These are phyloP conservation scores for Colletotrichum kahawae DNA, from an alignment of 2,329 filamentous ascomycete species.

Conservation along the genomic window DNA sequence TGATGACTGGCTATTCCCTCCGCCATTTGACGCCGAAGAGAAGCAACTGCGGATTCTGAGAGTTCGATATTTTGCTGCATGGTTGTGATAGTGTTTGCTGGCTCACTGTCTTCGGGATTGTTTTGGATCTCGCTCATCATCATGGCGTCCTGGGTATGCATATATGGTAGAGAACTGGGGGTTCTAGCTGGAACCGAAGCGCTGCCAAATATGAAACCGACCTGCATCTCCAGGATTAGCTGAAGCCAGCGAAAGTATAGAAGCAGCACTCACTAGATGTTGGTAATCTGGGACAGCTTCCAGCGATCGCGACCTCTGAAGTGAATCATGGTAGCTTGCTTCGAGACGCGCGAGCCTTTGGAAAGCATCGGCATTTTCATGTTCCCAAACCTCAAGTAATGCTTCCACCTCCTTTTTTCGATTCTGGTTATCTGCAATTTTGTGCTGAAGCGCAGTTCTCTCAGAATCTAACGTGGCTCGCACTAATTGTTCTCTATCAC, in stretches of 20 bases:
- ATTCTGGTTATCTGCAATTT: background rate
- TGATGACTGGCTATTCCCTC: background rate
- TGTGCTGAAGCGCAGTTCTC: background rate
- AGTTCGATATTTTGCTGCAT: background rate
- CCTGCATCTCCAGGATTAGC: background rate
- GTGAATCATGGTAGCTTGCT: background rate
- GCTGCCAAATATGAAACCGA: background rate
- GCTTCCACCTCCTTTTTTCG: background rate
- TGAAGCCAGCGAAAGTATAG: background rate
- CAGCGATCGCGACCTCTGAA: background rate
- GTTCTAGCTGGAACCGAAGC: background rate
- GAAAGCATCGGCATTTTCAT: background rate
- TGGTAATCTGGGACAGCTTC: background rate
- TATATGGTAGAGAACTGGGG: background rate
- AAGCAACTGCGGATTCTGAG: background rate
- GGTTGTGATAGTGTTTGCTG: background rate
- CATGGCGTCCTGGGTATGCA: background rate
- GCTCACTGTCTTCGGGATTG: background rate
- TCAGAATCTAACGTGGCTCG: background rate
- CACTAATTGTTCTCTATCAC: background rate
- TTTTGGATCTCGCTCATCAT: background rate
- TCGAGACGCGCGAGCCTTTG: background rate
- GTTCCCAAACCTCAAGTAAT: background rate
- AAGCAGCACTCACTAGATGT: background rate
- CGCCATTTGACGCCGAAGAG: background rate